Conservation (phyloP, 768 basidiomycete species). For the Rhodocollybia butyracea region DNA sequence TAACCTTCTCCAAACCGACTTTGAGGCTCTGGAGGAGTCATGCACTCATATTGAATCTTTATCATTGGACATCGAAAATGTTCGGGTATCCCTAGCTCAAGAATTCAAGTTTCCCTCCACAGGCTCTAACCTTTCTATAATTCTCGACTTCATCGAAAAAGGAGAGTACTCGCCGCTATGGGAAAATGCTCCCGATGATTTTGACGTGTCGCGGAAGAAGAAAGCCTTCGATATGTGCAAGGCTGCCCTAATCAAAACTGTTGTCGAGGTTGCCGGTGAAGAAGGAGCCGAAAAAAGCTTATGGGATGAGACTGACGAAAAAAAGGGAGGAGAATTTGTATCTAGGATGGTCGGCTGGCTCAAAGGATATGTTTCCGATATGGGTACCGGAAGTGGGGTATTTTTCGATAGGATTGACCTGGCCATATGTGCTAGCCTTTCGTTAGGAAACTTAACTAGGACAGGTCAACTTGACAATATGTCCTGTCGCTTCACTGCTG, state of each 20-base stretch:
- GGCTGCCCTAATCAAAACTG: constrained; percentile 78
- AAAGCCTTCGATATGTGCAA: constrained; percentile 81
- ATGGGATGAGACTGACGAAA: constrained; percentile 59
- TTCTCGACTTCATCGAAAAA: constrained; percentile 73
- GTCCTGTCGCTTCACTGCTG: not conserved
- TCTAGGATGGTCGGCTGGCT: constrained; percentile 77
- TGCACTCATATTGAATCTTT: constrained; percentile 77
- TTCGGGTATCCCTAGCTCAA: constrained; percentile 68
- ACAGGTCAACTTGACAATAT: constrained; percentile 47
- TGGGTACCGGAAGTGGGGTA: constrained; percentile 23
- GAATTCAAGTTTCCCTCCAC: constrained; percentile 54
- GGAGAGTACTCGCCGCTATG: constrained; percentile 69
- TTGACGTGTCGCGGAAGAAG: constrained; percentile 56
- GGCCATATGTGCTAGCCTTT: constrained; percentile 77
- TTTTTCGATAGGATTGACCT: constrained; percentile 64
- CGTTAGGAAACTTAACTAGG: constrained; percentile 78
- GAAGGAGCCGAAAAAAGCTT: constrained; percentile 73
- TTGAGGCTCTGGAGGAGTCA: constrained; percentile 69
- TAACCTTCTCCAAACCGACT: constrained; percentile 58
- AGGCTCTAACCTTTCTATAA: constrained; percentile 54
- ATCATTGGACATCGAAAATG: constrained; percentile 73
- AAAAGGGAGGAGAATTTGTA: constrained; percentile 71
- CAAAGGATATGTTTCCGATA: constrained; percentile 45
- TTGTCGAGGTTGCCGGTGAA: constrained; percentile 84
- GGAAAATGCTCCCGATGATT: constrained; percentile 45